Percentiles rank a stretch among this genome's conserved stretches.
Conservation (phyloP, 2,329 filamentous ascomycete species). For the Chrysoporthe puriensis region DNA sequence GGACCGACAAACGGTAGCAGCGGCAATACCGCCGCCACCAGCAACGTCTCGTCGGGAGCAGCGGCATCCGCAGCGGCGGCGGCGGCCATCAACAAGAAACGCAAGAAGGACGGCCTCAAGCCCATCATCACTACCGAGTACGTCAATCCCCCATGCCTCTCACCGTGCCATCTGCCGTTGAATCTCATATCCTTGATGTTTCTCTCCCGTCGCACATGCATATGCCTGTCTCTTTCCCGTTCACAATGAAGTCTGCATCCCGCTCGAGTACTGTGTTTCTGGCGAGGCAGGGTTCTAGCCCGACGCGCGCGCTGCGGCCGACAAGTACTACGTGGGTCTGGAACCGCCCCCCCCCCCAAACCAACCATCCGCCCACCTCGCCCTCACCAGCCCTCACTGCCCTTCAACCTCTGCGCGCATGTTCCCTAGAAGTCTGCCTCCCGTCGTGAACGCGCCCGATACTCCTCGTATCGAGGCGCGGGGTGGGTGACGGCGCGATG, state of each 20-base stretch:
- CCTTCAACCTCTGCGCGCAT: not conserved
- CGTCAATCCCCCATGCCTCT: constrained; percentile 33
- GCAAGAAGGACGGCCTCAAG: constrained; percentile 74
- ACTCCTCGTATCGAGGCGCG: not conserved
- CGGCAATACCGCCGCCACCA: not conserved
- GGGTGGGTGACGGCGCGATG: not conserved
- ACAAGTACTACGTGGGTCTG: not conserved
- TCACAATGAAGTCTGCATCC: not conserved
- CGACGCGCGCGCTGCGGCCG: constrained; percentile 7
- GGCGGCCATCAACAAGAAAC: constrained; percentile 52
- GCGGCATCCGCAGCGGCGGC: constrained; percentile 13
- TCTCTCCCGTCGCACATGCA: not conserved
- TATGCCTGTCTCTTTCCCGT: constrained; percentile 1
- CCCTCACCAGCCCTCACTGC: not conserved
- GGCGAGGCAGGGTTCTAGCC: constrained; percentile 14
- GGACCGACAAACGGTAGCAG: constrained; percentile 14
- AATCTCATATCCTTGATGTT: not conserved
- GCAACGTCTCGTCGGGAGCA: constrained; percentile 1
- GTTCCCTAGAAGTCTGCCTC: not conserved
- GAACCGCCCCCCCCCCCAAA: not conserved
- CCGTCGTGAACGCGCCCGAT: not conserved
- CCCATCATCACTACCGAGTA: constrained; percentile 75
- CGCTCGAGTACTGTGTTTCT: not conserved
- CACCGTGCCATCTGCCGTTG: constrained; percentile 9
- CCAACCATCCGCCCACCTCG: not conserved